Evolutionary conservation across 106 monocot genomes (phyloP), one percentile per base, ranked within the genome.

Genomic region (Vanilla planifolia): DNA sequence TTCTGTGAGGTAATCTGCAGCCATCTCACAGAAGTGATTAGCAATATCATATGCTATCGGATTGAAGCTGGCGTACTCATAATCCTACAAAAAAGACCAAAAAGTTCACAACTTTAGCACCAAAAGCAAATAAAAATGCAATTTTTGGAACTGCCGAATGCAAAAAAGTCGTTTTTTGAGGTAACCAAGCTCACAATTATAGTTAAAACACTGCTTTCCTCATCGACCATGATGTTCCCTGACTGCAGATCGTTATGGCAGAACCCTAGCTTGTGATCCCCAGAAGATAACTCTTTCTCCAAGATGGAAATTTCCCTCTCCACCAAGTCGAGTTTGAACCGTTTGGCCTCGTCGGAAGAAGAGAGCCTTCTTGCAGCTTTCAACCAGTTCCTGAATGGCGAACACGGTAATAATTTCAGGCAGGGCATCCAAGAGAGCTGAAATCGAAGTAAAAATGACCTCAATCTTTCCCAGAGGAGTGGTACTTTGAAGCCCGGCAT

Each of bases 21-120:
- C 85, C 93, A 93, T 93, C 75, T 93, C 93, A 50, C 89, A 89
- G 45, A 93, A 93, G 71, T 93, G 93, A 75, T 93, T 93, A 8
- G 89, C 89, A 67, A 93, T 45, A 60, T 93, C 93, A 73, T 77
- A 93, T 16, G 89, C 85, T 46, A 93, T 53, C 1, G 89, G 89
- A 45, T 93, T 93, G 70, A 77, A 85, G 59, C 89, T 83, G 41
- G 93, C 79, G 68, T 93, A 93, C 48, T 93, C 93, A 41, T 93
- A 89, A 51, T 93, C 93, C 93, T 93, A 33, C 44, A 19, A 48
- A 52, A 39, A 43, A 33, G 17, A 50, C 23, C 28, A 27, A 51
- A 46, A 64, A 30, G 3, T 30, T 1, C 27, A 40, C 5, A 42
- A 25, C 27, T 33, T 39, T 32, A 47, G 8, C 29, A 26, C 5